phyloP scores from a whole-genome alignment of 2,329 filamentous ascomycete genomes.

The Fusarium stilboides region DNA sequence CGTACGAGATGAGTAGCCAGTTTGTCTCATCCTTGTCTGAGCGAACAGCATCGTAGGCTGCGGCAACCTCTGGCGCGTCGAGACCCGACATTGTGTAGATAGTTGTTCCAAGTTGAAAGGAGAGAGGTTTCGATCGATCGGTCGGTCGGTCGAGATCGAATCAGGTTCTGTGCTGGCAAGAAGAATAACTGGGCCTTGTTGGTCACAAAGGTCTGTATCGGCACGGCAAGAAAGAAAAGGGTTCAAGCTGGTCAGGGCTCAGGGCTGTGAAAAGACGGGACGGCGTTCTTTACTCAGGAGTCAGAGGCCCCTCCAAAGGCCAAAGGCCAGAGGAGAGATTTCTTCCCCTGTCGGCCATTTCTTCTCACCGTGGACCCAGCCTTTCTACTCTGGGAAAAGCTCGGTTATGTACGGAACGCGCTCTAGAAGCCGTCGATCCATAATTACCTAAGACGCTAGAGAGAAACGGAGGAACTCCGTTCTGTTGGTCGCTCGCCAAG shows the following conservation, averaged over 20 bases:
- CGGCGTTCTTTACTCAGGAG: conserved; percentile 21
- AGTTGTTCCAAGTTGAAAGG: background rate
- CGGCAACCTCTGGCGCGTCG: conserved; percentile 71
- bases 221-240: conserved; percentile 12
- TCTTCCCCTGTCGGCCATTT: background rate
- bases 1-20: conserved; percentile 78
- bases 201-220: conserved; percentile 7
- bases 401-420: conserved; percentile 31
- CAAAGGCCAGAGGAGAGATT: background rate
- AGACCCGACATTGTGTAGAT: conserved; percentile 65
- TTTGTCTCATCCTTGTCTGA: conserved; percentile 76
- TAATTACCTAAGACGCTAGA: conserved; percentile 41
- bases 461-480: conserved; percentile 36
- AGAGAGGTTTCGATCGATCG: conserved; percentile 21
- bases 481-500: conserved; percentile 25
- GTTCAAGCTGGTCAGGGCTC: conserved; percentile 33
- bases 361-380: background rate
- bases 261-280: background rate
- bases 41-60: conserved; percentile 77
- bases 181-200: conserved; percentile 38
- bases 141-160: conserved; percentile 21
- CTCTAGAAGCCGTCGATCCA: conserved; percentile 38
- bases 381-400: conserved; percentile 36
- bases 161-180: conserved; percentile 15
- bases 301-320: conserved; percentile 22